Evolutionary conservation across 2,329 filamentous ascomycete species (phyloP).

Genomic region (Curvularia spicifera): DNA sequence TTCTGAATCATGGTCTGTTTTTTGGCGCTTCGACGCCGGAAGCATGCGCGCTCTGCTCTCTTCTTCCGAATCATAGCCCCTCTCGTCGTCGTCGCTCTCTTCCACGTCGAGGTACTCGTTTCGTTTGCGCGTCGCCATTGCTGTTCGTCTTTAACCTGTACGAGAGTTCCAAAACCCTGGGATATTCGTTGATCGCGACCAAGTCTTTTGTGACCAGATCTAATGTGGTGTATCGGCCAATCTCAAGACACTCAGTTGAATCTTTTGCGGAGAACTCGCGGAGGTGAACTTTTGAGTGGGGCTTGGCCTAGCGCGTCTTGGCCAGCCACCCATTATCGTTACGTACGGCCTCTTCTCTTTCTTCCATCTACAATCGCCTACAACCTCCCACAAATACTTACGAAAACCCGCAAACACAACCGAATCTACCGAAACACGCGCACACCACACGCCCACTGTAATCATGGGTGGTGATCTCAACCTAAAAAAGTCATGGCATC

Average conservation of each 20-base stretch:
- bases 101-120: constrained; percentile 71
- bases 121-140: constrained; percentile 71
- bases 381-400: not conserved
- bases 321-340: not conserved
- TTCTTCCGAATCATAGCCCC: constrained; percentile 71
- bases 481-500: constrained; percentile 88
- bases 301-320: constrained; percentile 9
- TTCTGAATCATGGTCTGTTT: constrained; percentile 56
- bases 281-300: constrained; percentile 36
- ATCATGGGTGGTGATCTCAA: constrained; percentile 96
- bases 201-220: not conserved
- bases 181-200: not conserved
- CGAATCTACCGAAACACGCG: not conserved
- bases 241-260: constrained; percentile 15
- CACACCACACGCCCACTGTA: constrained; percentile 27
- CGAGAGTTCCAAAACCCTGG: not conserved
- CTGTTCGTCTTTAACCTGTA: not conserved
- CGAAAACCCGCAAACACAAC: not conserved
- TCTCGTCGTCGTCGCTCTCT: constrained; percentile 53
- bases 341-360: constrained; percentile 14
- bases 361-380: constrained; percentile 3
- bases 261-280: constrained; percentile 37
- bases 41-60: constrained; percentile 67
- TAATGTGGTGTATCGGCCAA: not conserved
- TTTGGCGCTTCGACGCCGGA: constrained; percentile 67